Base-by-base conservation (phyloP, 1,139 yeast genomes). In the Pichia inconspicua region DNA sequence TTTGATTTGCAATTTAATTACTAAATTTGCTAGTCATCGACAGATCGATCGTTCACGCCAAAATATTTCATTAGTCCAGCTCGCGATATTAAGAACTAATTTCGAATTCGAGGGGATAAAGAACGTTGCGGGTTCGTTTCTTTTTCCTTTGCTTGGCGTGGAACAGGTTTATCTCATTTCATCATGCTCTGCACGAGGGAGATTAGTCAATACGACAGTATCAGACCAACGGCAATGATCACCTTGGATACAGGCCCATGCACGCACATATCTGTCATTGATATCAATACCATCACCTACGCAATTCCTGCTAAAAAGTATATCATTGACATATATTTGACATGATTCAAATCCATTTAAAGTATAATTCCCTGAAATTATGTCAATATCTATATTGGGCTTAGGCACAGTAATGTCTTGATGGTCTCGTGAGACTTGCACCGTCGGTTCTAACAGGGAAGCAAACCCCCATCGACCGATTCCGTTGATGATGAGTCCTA, bases 401-500 rank as follows among this genome's bases (percentile, higher is more conserved):
- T 7, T 39, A 40, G 37, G 25, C 11, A 25, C 40, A 28, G 14
- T 25, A 35, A 43, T n/a, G 25, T 36, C 27, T 22, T 36, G 40
- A 12, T 36, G 42, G 38, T 47, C 45, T 36, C 49, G 39, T 27
- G 43, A 35, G 31, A 47, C 47, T 7, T 22, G 27, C 12, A 15
- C 40, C 5, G 22, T 31, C 25, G 25, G 40, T 27, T 43, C 49
- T 9, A 47, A 41, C 4, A 47, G 15, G 32, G 47, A 43, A 3
- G 95, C 97, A 59, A 84, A 81, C 47, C 94, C 97, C 98, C 98
- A 90, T 51, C 95, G 72, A 0, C 95, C 81, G 2, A 88, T 80
- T 0, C 98, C 98, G 25, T 92, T 84, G 9, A 89, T 72, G 48
- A 85, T 75, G 37, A 90, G 69, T 0, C 97, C 98, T 1, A 87